Conservation (phyloP, 768 basidiomycete genomes). For the Amylocystis lapponica region DNA sequence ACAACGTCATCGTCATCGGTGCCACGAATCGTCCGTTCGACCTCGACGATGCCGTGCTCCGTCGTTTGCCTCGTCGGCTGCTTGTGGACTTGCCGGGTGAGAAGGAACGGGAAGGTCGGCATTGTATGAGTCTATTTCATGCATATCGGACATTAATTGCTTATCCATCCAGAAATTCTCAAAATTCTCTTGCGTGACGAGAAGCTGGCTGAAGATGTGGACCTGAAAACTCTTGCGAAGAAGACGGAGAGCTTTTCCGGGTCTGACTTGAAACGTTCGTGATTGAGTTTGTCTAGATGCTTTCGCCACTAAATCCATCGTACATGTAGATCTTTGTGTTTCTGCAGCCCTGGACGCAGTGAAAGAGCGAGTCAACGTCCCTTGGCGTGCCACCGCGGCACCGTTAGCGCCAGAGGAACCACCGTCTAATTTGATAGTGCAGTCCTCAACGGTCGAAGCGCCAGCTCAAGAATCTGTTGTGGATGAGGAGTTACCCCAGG, state of each 20-base stretch:
- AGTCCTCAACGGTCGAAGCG: not conserved
- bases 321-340: conserved; percentile 77
- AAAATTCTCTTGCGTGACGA: conserved; percentile 86
- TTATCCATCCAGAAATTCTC: conserved; percentile 76
- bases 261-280: conserved; percentile 89
- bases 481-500: too few relatives aligned
- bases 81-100: conserved; percentile 87
- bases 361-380: conserved; percentile 76
- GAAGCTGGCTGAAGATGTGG: conserved; percentile 55
- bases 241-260: conserved; percentile 87
- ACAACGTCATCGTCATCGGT: conserved; percentile 85
- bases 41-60: conserved; percentile 85
- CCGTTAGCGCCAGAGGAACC: not conserved
- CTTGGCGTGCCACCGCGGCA: conserved; percentile 48
- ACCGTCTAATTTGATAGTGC: not conserved
- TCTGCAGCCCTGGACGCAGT: conserved; percentile 88
- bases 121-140: not conserved
- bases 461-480: not conserved
- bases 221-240: conserved; percentile 53
- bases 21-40: conserved; percentile 93
- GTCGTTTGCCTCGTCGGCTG: conserved; percentile 80
- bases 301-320: conserved; percentile 4
- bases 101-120: conserved; percentile 75
- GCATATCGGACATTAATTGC: not conserved
- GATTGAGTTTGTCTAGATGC: not conserved